Evolutionary conservation across 768 basidiomycete species (phyloP).

Genomic region (Serendipita indica): DNA sequence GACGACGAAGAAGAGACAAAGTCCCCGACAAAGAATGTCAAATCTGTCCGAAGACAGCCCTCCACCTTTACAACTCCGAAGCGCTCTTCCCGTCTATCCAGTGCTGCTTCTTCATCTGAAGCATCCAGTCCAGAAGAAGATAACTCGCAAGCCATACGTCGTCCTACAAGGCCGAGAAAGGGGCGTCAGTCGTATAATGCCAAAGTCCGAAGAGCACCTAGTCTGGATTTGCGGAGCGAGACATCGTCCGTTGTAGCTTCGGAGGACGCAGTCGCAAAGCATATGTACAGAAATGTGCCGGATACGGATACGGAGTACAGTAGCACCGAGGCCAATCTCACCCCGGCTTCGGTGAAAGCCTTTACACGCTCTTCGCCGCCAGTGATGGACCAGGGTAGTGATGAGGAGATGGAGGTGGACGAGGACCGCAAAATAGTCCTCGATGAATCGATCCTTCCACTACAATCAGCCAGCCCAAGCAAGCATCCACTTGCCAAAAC

Average conservation of each 20-base stretch:
- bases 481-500: constrained; percentile 16
- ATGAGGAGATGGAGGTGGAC: constrained; percentile 10
- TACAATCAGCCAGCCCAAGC: constrained; percentile 13
- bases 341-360: background rate
- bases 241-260: background rate
- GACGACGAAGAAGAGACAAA: background rate
- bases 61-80: background rate
- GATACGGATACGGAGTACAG: constrained; percentile 7
- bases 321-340: constrained; percentile 4
- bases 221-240: background rate
- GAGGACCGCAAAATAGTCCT: constrained; percentile 7
- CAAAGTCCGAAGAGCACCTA: background rate
- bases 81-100: background rate
- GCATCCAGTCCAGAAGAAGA: background rate
- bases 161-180: background rate
- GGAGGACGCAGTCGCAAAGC: background rate
- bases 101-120: background rate
- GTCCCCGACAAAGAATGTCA: background rate
- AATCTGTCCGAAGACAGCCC: background rate
- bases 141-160: background rate
- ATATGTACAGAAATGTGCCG: background rate
- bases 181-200: background rate
- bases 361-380: background rate
- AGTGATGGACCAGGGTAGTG: background rate
- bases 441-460: constrained; percentile 7